phyloP scores from a whole-genome alignment of 2,329 filamentous ascomycete genomes.

The Aspergillus sojae region DNA sequence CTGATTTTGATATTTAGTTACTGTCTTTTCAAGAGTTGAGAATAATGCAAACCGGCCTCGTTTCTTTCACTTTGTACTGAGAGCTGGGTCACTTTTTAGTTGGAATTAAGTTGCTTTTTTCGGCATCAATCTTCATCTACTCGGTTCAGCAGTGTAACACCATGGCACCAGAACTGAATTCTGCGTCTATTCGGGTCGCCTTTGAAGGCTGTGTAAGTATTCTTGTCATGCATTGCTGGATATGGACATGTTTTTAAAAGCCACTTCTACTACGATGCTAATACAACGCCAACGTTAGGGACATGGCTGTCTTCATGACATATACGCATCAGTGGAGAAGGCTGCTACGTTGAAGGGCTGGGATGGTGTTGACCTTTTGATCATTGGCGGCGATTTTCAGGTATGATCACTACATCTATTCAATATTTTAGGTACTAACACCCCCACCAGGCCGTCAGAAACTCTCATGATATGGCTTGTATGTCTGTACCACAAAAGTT shows the following conservation, averaged over 20 bases:
- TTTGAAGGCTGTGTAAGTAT: constrained; percentile 80
- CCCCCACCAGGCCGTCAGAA: constrained; percentile 71
- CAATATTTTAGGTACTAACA: constrained; percentile 16
- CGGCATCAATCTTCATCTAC: background rate
- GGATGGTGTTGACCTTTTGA: constrained; percentile 82
- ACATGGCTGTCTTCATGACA: constrained; percentile 87
- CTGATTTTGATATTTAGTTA: background rate
- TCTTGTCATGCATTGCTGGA: background rate
- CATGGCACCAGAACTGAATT: constrained; percentile 12
- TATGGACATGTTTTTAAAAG: background rate
- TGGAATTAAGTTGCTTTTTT: background rate
- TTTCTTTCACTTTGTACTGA: background rate
- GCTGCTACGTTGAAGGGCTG: constrained; percentile 73
- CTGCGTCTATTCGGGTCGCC: constrained; percentile 65
- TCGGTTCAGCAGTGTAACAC: background rate
- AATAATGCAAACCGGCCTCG: background rate
- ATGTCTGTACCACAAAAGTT: constrained; percentile 92
- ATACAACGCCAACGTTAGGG: constrained; percentile 57
- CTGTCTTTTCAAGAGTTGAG: background rate
- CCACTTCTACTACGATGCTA: constrained; percentile 9
- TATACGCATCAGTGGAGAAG: constrained; percentile 76
- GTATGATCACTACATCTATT: constrained; percentile 44
- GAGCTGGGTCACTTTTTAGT: background rate
- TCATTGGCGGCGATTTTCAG: constrained; percentile 96
- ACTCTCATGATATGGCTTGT: constrained; percentile 81